Base-by-base conservation (phyloP, 495 filamentous ascomycete species). In the Hypoxylon rickii region DNA sequence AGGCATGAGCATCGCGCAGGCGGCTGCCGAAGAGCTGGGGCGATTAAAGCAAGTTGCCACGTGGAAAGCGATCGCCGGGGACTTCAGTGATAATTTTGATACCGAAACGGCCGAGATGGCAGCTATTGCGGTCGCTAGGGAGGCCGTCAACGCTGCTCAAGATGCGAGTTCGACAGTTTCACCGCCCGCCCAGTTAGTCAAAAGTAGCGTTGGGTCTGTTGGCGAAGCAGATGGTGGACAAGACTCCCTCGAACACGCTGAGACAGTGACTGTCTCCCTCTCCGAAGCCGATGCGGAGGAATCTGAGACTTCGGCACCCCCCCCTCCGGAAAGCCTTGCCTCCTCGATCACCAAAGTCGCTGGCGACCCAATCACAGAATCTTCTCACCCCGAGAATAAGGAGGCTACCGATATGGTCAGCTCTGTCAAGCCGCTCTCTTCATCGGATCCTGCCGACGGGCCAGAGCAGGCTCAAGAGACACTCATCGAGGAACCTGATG, bases 51-150 rank as follows among this genome's bases (percentile, higher is more conserved):
- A 89, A 56, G 87, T 95, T 34, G 89, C 85, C 18, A 77, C 78
- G 56, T 95, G 89, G 89, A 97, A 97, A 73, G 79, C 96, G 39
- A 77, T 81, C 17, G 85, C 91, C 33, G 71, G 79, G 19, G 95
- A 97, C 63, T 75, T 82, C 2, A 85, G 82, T 11, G 82, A 93
- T 36, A 85, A 95, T 64, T 97, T 96, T 49, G 77, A 78, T 38
- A 75, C 73, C 44, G 72, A 73, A 7, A 61, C 67, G 19, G 69
- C 74, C 57, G 72, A 73, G 37, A 45, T 69, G 22, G 76, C 77
- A 11, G 76, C 75, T 18, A 72, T 79, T 40, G 67, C 67, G 3
- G 73, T 60, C 7, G 51, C 54, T 13, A 42, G 70, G 34, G 63
- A 64, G 7, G 62, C 71, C 8, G 63, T 52, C 42, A 41, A 12